phyloP scores from a whole-genome alignment of 108 stramenopile species.

The Cyclostephanos tholiformis region DNA sequence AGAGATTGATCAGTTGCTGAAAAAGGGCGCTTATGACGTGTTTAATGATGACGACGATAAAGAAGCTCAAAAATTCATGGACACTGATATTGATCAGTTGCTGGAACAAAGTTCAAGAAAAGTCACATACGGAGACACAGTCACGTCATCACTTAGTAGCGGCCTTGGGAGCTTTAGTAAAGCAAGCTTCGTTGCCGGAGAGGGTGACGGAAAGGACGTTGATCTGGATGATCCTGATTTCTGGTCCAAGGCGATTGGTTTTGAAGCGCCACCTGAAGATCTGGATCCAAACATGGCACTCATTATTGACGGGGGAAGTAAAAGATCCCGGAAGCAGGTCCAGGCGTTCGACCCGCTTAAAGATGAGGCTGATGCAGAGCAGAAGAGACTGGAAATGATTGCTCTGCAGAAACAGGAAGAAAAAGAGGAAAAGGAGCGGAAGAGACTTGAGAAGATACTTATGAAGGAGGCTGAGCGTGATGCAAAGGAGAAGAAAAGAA shows the following conservation, averaged over 20 bases:
- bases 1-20: constrained; percentile 79
- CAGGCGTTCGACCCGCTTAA: constrained; percentile 77
- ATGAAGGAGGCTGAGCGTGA: constrained; percentile 55
- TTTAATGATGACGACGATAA: constrained; percentile 82
- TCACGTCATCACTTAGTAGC: constrained; percentile 59
- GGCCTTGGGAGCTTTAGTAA: constrained; percentile 88
- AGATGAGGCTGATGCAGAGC: constrained; percentile 66
- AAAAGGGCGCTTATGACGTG: constrained; percentile 89
- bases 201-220: constrained; percentile 80
- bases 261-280: constrained; percentile 80
- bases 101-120: constrained; percentile 79
- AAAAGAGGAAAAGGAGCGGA: constrained; percentile 77
- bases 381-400: constrained; percentile 66
- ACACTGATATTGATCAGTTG: constrained; percentile 88
- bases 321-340: constrained; percentile 78
- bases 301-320: constrained; percentile 80
- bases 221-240: constrained; percentile 95
- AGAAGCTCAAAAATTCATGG: constrained; percentile 86
- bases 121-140: constrained; percentile 73
- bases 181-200: constrained; percentile 89
- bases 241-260: constrained; percentile 85
- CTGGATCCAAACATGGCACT: constrained; percentile 57
- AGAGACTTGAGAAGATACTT: constrained; percentile 57
- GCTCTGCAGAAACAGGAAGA: constrained; percentile 59
- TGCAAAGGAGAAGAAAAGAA: constrained; percentile 62